Evolutionary conservation across 208 protist species (phyloP).

Genomic region (Porcisia hertigi): DNA sequence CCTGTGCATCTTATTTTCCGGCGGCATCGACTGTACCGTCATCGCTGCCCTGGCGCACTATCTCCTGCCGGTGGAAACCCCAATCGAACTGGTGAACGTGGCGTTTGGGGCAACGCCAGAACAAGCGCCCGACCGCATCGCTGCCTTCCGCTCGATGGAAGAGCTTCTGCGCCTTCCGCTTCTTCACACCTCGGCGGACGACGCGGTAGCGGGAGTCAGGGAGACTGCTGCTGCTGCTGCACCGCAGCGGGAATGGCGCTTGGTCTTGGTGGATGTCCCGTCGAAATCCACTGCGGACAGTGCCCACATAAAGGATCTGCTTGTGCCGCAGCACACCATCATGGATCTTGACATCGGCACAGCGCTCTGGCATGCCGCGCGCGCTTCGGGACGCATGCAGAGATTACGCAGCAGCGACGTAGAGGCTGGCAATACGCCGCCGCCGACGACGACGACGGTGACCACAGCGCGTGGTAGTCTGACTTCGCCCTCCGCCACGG

Average conservation of each 20-base stretch:
- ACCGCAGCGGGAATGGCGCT: conserved; percentile 73
- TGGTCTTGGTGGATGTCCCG: conserved; percentile 90
- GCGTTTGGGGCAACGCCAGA: conserved; percentile 85
- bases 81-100: conserved; percentile 96
- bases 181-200: conserved; percentile 23
- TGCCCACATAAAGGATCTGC: conserved; percentile 60
- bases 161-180: conserved; percentile 82
- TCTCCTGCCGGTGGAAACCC: conserved; percentile 63
- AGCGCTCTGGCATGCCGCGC: conserved; percentile 94
- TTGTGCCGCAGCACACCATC: conserved; percentile 84
- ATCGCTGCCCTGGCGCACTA: conserved; percentile 92
- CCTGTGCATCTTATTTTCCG: conserved; percentile 91
- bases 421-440: conserved; percentile 2
- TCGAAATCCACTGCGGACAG: conserved; percentile 32
- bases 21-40: conserved; percentile 95
- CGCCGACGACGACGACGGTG: background rate
- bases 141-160: conserved; percentile 68
- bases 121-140: conserved; percentile 84
- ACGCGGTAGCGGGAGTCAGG: background rate
- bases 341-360: conserved; percentile 97
- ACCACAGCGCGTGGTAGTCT: background rate
- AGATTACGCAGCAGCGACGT: conserved; percentile 41
- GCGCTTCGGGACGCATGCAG: conserved; percentile 83
- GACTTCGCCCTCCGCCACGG: background rate
- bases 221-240: background rate